phyloP scores from a whole-genome alignment of 108 stramenopile species.

The Cyclotella cryptica region DNA sequence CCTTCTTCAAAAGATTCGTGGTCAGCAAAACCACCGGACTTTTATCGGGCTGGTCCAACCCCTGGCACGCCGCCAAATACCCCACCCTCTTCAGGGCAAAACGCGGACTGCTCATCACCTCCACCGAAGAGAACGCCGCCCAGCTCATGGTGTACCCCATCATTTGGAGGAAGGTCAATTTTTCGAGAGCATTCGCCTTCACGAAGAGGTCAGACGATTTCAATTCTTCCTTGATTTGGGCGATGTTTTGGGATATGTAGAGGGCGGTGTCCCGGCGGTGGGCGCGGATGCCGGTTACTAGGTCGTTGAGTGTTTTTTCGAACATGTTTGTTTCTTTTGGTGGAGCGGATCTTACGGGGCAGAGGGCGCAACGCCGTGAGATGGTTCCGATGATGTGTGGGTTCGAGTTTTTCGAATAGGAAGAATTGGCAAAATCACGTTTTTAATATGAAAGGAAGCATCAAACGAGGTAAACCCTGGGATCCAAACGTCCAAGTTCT shows the following conservation, averaged over 20 bases:
- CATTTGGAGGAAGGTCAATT: slow-evolving; percentile 98
- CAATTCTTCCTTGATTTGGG: slow-evolving; percentile 96
- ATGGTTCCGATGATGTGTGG: too few species aligned
- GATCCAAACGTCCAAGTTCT: too few species aligned
- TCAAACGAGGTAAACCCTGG: too few species aligned
- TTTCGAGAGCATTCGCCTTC: slow-evolving; percentile 96
- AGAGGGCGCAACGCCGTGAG: too few species aligned
- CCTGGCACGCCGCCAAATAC: slow-evolving; percentile 94
- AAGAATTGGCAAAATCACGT: too few species aligned
- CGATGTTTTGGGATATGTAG: slow-evolving; percentile 94
- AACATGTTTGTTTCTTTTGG: slow-evolving; percentile 63
- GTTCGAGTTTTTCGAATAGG: too few species aligned
- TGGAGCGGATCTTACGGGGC: too few species aligned
- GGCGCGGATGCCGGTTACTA: slow-evolving; percentile 98
- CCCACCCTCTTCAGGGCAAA: slow-evolving; percentile 97
- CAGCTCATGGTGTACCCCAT: slow-evolving; percentile 97
- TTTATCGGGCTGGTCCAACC: slow-evolving; percentile 85
- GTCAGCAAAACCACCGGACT: slow-evolving; percentile 97
- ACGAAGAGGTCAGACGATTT: slow-evolving; percentile 89
- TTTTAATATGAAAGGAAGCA: too few species aligned
- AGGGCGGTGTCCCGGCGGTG: slow-evolving; percentile 94
- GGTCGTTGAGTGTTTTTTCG: slow-evolving; percentile 93
- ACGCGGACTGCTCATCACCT: slow-evolving; percentile 93
- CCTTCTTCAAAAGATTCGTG: slow-evolving; percentile 97
- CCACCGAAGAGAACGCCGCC: slow-evolving; percentile 95